These are phyloP conservation scores for Ormosia emarginata DNA, from an alignment of 306 rosid genomes.

Conservation along the genomic window DNA sequence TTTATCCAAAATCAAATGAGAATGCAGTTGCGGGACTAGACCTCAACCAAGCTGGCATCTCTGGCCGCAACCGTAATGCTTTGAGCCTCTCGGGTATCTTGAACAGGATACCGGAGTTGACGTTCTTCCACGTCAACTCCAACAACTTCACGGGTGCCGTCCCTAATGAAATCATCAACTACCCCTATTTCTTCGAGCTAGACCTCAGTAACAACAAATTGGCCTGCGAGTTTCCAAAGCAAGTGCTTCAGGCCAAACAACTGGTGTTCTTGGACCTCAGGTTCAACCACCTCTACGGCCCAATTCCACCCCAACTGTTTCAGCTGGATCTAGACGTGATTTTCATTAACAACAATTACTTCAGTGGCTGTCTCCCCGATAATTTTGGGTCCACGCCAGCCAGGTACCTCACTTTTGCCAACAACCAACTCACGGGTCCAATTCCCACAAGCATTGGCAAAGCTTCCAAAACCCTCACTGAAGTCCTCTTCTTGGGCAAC, in stretches of 20 bases:
- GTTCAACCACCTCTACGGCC: conserved; percentile 36
- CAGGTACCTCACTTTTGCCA: conserved; percentile 62
- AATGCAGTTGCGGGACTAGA: conserved; percentile 39
- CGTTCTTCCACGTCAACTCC: conserved; percentile 73
- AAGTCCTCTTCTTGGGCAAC: conserved; percentile 67
- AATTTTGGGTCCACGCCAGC: conserved; percentile 64
- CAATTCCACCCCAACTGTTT: conserved; percentile 40
- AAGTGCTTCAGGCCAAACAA: not conserved
- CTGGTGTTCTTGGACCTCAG: conserved; percentile 75
- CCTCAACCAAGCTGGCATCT: conserved; percentile 34
- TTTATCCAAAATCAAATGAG: not conserved
- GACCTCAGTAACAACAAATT: conserved; percentile 77
- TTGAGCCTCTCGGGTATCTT: conserved; percentile 28
- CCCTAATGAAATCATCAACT: not conserved
- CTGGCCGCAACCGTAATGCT: not conserved
- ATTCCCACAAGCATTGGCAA: conserved; percentile 62
- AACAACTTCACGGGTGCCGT: conserved; percentile 42
- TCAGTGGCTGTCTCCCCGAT: conserved; percentile 30
- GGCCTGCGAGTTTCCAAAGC: conserved; percentile 25
- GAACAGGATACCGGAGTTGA: conserved; percentile 32
- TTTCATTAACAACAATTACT: conserved; percentile 63
- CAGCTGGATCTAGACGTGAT: conserved; percentile 43
- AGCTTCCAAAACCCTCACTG: conserved; percentile 41
- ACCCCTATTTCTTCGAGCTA: conserved; percentile 52
- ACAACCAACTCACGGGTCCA: conserved; percentile 49